Percentiles rank a stretch among this genome's conserved stretches.
Evolutionary conservation across 2,329 filamentous ascomycete genomes (phyloP).

Genomic region (Epichloe brachyelytri): DNA sequence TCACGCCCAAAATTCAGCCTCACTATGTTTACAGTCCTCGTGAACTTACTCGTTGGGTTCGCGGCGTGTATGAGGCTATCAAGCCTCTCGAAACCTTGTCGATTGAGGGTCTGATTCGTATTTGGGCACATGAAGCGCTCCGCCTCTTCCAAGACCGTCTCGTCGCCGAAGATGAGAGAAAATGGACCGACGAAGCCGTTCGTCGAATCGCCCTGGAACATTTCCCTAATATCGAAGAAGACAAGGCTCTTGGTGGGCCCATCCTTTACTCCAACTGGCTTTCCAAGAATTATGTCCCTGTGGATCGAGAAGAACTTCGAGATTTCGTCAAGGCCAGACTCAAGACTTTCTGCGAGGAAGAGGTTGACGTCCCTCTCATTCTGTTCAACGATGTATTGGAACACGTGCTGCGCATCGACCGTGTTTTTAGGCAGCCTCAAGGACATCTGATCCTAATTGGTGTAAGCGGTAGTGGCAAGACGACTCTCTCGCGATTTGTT

Average conservation of each 20-base stretch:
- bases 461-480: constrained; percentile 97
- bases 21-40: constrained; percentile 99
- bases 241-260: constrained; percentile 76
- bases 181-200: constrained; percentile 88
- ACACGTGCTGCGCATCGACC: constrained; percentile 94
- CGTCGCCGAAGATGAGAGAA: constrained; percentile 83
- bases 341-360: constrained; percentile 98
- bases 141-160: constrained; percentile 95
- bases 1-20: constrained; percentile 92
- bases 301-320: constrained; percentile 85
- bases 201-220: constrained; percentile 75
- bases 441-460: constrained; percentile 97
- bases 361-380: constrained; percentile 95
- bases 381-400: constrained; percentile 99
- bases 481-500: constrained; percentile 91
- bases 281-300: constrained; percentile 95
- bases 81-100: constrained; percentile 78
- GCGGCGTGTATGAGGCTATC: constrained; percentile 94
- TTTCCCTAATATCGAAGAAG: constrained; percentile 92
- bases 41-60: constrained; percentile 95
- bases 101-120: constrained; percentile 83
- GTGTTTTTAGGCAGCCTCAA: constrained; percentile 96
- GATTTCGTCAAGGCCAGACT: constrained; percentile 96
- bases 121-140: constrained; percentile 96
- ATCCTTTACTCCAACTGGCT: constrained; percentile 99